These are phyloP conservation scores for Penicillium hesseltinei DNA, from an alignment of 2,329 filamentous ascomycete species.

Conservation along the genomic window DNA sequence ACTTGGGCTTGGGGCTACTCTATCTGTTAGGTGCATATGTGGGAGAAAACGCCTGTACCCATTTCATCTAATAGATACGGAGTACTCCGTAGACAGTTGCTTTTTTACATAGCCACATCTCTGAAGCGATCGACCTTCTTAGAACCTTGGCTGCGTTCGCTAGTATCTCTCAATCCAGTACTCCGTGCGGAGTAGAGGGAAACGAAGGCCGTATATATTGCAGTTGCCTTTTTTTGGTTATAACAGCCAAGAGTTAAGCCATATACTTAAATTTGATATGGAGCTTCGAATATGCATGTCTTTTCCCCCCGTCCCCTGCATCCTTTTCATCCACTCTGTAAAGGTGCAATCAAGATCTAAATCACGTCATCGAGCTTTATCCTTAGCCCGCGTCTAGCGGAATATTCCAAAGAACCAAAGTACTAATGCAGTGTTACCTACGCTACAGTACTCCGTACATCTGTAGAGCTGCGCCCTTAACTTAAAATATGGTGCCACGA, in stretches of 20 bases:
- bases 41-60: not conserved
- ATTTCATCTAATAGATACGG: not conserved
- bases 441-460: not conserved
- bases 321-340: not conserved
- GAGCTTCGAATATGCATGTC: not conserved
- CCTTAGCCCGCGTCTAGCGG: conserved; percentile 1
- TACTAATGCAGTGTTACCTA: not conserved
- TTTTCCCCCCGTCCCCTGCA: not conserved
- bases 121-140: not conserved
- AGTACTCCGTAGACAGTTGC: not conserved
- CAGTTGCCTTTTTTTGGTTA: not conserved
- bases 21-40: conserved; percentile 14
- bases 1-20: conserved; percentile 9
- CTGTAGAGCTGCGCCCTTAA: not conserved
- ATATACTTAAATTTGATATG: not conserved
- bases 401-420: not conserved
- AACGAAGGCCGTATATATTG: too few relatives aligned
- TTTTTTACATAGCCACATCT: not conserved
- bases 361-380: conserved; percentile 37
- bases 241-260: too few relatives aligned
- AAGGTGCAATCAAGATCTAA: conserved; percentile 32
- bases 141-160: not conserved
- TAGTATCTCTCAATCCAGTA: not conserved
- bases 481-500: not conserved
- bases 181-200: not conserved